Base-by-base conservation (phyloP, 257 asterid species). In the Oldenlandia corymbosa region DNA sequence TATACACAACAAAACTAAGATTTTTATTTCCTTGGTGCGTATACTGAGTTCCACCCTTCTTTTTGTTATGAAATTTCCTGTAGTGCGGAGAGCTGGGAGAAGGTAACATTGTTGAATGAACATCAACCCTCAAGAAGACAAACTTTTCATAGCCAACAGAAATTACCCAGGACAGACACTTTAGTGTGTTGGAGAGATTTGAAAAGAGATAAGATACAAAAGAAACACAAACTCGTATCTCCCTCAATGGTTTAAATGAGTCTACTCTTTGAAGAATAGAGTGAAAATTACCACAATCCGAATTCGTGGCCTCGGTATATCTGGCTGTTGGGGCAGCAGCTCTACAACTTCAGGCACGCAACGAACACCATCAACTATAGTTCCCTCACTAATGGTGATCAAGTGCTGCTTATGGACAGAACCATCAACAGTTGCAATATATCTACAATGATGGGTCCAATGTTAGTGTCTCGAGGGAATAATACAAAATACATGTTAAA, bases 321-420 rank as follows among this genome's bases (percentile, higher is more conserved):
- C 96, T 58, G 96, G 91, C 65, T 93, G 95, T 50, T 73, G 79
- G 9, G 96, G 99, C 41, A 93, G 75, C 76, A 87, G 59, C 80
- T 93, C 99, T 56, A 93, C 97, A 62, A 69, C 58, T 78, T 93
- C 97, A 49, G 99, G 99, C 41, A 75, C 76, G 65, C 97, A 90
- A 23, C 82, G 92, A 54, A 81, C 88, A 58, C 95, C 99, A 9
- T 93, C 99, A 52, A 93, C 69, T 57, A 81, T 47, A 26, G 99
- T 79, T 68, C 99, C 97, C 78, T 89, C 90, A 71, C 97, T 82
- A 65, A 90, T 81, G 58, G 94, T 71, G 41, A 87, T 17, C 81
- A 93, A 80, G 70, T 87, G 88, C 64, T 80, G 81, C 77, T 90
- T 87, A 63, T 74, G 76, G 66, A 93, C 84, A 21, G 61, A 64